Conservation (phyloP, 2,329 filamentous ascomycete species). For the Hypomyces rosellus region DNA sequence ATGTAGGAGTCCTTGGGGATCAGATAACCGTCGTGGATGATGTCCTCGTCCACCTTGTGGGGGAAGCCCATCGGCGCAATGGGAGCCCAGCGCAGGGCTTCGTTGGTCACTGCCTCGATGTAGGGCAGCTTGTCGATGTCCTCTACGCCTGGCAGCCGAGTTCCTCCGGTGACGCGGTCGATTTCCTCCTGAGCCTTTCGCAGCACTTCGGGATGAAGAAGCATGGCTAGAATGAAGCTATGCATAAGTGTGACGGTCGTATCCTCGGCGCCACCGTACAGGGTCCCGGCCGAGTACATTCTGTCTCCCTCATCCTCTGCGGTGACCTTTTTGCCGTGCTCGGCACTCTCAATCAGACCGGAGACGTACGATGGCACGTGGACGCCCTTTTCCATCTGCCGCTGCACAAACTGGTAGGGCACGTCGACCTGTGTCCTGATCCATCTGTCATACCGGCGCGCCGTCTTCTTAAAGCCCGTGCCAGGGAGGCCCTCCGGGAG, state of each 20-base stretch:
- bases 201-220: constrained; percentile 16
- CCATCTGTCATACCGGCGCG: not conserved
- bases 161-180: constrained; percentile 21
- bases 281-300: not conserved
- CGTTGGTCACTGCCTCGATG: constrained; percentile 20
- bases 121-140: constrained; percentile 23
- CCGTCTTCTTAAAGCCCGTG: not conserved
- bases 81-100: constrained; percentile 19
- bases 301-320: not conserved
- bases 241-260: not conserved
- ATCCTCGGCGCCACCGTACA: not conserved
- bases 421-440: not conserved
- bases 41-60: constrained; percentile 25
- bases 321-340: not conserved
- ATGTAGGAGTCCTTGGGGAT: constrained; percentile 27
- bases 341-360: not conserved
- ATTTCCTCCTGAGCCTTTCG: constrained; percentile 1
- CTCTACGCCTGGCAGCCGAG: constrained; percentile 18
- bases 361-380: not conserved
- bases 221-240: constrained; percentile 18
- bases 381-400: not conserved
- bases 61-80: constrained; percentile 27
- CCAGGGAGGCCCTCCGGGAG: not conserved
- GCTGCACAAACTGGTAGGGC: not conserved
- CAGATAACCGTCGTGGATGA: not conserved